Conservation (phyloP, 441 rosid genomes). For the Pelargonium myrrhifolium region DNA sequence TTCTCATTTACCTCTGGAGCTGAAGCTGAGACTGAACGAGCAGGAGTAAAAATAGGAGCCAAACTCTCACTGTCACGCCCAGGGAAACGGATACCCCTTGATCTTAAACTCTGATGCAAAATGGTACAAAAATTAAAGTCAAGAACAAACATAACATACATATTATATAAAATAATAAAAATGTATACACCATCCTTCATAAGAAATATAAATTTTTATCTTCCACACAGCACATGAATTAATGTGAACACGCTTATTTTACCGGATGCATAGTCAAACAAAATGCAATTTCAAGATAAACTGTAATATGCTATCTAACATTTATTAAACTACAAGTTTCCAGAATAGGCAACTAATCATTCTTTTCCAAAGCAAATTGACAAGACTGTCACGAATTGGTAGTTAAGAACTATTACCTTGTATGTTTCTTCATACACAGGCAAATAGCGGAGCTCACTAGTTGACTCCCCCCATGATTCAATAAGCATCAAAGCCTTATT, state of each 20-base stretch:
- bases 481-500: conserved; percentile 72
- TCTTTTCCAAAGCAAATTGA: neutral
- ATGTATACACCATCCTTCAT: neutral
- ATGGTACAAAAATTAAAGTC: conserved; percentile 7
- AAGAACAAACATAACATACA: neutral
- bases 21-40: conserved; percentile 54
- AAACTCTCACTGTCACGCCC: conserved; percentile 92
- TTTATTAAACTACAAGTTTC: neutral
- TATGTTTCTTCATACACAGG: conserved; percentile 89
- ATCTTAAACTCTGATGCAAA: conserved; percentile 55
- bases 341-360: neutral
- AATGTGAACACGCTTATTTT: no score
- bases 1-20: conserved; percentile 43
- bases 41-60: conserved; percentile 90
- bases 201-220: neutral
- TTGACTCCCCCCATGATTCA: conserved; percentile 89
- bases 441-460: conserved; percentile 66
- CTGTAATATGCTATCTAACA: no score
- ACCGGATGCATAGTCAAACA: no score
- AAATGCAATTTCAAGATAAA: no score
- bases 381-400: neutral
- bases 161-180: neutral
- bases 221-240: neutral
- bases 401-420: conserved; percentile 44
- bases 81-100: conserved; percentile 89